These are phyloP conservation scores for Coniochaeta pulveracea DNA, from an alignment of 2,329 filamentous ascomycete genomes.

Conservation along the genomic window DNA sequence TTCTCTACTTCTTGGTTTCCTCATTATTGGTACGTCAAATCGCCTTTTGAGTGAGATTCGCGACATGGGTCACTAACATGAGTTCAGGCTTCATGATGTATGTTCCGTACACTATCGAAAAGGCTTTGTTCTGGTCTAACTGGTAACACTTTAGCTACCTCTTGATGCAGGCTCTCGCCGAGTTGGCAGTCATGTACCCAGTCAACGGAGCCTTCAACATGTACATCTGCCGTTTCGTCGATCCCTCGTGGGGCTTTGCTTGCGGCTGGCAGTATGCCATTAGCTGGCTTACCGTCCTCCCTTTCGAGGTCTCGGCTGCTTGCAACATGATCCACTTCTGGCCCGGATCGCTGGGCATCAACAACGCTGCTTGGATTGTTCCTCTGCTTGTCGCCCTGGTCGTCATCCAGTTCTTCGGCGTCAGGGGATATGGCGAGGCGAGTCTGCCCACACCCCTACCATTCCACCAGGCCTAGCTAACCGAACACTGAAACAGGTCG, in stretches of 20 bases:
- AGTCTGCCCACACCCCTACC: slow-evolving; percentile 4
- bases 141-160: slow-evolving; percentile 5
- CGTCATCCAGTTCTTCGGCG: slow-evolving; percentile 37
- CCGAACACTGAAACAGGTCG: slow-evolving; percentile 20
- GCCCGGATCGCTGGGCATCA: slow-evolving; percentile 16
- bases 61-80: slow-evolving; percentile 4
- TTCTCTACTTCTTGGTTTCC: slow-evolving; percentile 12
- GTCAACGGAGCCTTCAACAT: slow-evolving; percentile 9
- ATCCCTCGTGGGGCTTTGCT: slow-evolving; percentile 7
- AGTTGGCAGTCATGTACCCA: slow-evolving; percentile 10
- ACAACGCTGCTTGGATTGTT: slow-evolving; percentile 30
- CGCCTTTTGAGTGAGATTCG: slow-evolving; percentile 4
- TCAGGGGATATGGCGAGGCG: slow-evolving; percentile 37
- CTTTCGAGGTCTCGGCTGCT: slow-evolving; percentile 28
- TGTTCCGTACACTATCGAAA: slow-evolving; percentile 1
- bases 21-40: slow-evolving; percentile 11
- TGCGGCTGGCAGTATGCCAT: slow-evolving; percentile 5
- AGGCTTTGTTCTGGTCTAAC: slow-evolving; percentile 5
- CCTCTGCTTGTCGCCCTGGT: slow-evolving; percentile 35
- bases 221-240: slow-evolving; percentile 11
- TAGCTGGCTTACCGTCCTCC: slow-evolving; percentile 6
- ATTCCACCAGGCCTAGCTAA: slow-evolving; percentile 3
- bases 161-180: slow-evolving; percentile 9
- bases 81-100: slow-evolving; percentile 6
- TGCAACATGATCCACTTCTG: slow-evolving; percentile 36